phyloP scores from a whole-genome alignment of 441 rosid genomes.

The Erodium texanum region DNA sequence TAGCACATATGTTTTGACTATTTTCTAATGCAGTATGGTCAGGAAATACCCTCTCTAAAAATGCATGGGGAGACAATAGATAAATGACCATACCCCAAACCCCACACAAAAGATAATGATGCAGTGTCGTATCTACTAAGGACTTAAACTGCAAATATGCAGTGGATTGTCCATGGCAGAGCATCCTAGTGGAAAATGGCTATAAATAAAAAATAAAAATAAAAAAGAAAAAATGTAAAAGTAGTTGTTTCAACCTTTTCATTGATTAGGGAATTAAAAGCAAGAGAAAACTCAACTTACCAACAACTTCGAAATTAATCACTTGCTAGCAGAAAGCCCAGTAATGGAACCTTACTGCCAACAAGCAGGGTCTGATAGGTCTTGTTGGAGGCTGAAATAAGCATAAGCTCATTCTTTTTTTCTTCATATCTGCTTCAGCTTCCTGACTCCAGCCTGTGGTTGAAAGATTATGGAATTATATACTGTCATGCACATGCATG shows the following conservation, averaged over 20 bases:
- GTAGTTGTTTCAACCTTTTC: not conserved
- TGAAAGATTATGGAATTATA: not conserved
- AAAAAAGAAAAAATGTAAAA: not conserved
- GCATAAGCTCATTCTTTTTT: not conserved
- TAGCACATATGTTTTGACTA: not conserved
- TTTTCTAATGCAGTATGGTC: not conserved
- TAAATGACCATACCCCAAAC: not conserved
- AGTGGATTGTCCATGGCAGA: not conserved
- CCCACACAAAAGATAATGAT: not conserved
- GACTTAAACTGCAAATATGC: not conserved
- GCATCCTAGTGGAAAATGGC: not conserved
- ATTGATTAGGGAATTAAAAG: not conserved
- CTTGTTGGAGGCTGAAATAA: not conserved
- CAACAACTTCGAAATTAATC: not conserved
- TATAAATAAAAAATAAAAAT: not conserved
- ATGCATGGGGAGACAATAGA: not conserved
- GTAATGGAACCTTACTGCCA: not conserved
- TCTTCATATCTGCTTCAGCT: not conserved
- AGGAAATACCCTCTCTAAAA: not conserved
- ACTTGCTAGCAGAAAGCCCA: not conserved
- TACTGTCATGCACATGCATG: not conserved
- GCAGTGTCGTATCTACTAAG: not conserved
- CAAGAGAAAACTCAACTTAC: conserved; percentile 1
- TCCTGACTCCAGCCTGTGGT: not conserved
- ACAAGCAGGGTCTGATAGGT: not conserved